Evolutionary conservation across 345 rosid species (phyloP), one percentile per base, ranked within the genome.

Genomic region (Noccaea caerulescens): DNA sequence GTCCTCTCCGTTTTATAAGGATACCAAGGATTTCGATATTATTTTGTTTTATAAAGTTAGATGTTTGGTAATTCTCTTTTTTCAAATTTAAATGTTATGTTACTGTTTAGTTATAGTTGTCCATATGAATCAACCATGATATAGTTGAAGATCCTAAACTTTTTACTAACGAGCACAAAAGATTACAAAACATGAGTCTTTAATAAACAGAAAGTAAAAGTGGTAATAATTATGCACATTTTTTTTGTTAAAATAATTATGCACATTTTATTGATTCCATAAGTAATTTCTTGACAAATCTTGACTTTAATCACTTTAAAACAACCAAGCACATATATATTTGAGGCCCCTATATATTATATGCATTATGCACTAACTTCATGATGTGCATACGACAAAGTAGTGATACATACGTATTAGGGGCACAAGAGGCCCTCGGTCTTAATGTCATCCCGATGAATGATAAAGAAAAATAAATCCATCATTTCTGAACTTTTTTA

Each of bases 361-460:
- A 50, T 36, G 55, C 41, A 74, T 52, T 59, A 60, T 52, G 78
- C 68, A 75, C 69, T 75, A 67, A 60, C 69, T 67, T 60, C 73
- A 61, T 75, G 73, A 68, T 61, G 58, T 61, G 64, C 63, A 68
- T 36, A 75, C 69, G 69, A 75, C 73, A 75, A 74, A 67, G 77
- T 51, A 67, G 73, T 43, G 55, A 39, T 58, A 51, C 46, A 51
- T 27, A 38, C 53, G 45, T 25, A 63, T 63, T 39, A 58, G 69
- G 69, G 63, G 64, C 37, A 68, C 64, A 61, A 60, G 25, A 53
- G 73, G 58, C 69, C 78, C 69, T 67, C 41, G 25, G 55, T 67
- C 73, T 68, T 75, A 75, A 61, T 75, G 73, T 60, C 78, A 61
- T 75, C 78, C 44, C 68, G 63, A 60, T 59, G 68, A 62, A 73